Evolutionary conservation across 1,284 basidiomycete genomes (phyloP).

Genomic region (Rhodotorula sp.): DNA sequence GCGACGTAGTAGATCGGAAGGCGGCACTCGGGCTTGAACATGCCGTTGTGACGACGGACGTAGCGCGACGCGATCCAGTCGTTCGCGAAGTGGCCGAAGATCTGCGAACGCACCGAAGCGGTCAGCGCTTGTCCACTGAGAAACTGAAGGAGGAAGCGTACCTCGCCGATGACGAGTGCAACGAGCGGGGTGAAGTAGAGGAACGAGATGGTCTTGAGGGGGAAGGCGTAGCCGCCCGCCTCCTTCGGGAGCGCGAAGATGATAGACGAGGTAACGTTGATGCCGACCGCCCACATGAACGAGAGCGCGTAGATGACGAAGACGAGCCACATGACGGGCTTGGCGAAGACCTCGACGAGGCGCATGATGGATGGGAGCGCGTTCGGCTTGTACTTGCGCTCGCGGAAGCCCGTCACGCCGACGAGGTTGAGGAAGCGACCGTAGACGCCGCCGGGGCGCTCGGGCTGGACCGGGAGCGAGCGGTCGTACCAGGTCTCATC

Average conservation of each 20-base stretch:
- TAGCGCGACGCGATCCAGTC: slow-evolving; percentile 26
- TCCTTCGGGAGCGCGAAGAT: slow-evolving; percentile 14
- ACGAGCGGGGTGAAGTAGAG: slow-evolving; percentile 40
- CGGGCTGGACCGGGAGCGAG: slow-evolving; percentile 19
- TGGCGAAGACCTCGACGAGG: slow-evolving; percentile 29
- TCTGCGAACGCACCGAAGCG: background rate
- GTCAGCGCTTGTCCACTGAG: background rate
- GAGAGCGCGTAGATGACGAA: slow-evolving; percentile 30
- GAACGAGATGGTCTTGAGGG: slow-evolving; percentile 23
- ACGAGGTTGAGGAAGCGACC: slow-evolving; percentile 31
- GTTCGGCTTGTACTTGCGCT: slow-evolving; percentile 31
- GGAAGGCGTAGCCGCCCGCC: slow-evolving; percentile 24
- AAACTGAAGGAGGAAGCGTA: background rate
- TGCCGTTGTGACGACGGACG: slow-evolving; percentile 17
- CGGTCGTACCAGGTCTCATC: slow-evolving; percentile 41
- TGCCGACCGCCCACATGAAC: slow-evolving; percentile 28
- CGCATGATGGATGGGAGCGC: slow-evolving; percentile 22
- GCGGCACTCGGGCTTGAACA: slow-evolving; percentile 35
- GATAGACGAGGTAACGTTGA: slow-evolving; percentile 39
- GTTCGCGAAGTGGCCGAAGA: slow-evolving; percentile 34
- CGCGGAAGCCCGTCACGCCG: slow-evolving; percentile 33
- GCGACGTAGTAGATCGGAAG: slow-evolving; percentile 25
- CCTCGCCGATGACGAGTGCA: slow-evolving; percentile 30
- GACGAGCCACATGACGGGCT: slow-evolving; percentile 20
- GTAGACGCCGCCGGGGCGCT: slow-evolving; percentile 9